Evolutionary conservation across 2,329 filamentous ascomycete species (phyloP).

Genomic region (Botryotinia calthae): DNA sequence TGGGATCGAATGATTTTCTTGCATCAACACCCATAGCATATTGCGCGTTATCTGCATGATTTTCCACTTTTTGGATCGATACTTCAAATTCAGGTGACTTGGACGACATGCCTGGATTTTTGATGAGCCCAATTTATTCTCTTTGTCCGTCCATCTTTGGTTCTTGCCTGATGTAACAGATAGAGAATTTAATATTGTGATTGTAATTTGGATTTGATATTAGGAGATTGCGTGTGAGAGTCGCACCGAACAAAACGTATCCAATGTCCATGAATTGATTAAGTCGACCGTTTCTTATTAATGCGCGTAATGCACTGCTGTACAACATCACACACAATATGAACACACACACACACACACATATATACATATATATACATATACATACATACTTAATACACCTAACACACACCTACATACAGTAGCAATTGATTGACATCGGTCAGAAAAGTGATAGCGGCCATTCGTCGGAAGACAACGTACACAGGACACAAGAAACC

Average conservation of each 20-base stretch:
- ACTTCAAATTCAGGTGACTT: not conserved
- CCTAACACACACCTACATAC: not conserved
- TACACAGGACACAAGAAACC: not conserved
- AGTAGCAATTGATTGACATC: not conserved
- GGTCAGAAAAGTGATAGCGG: not conserved
- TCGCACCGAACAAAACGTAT: not conserved
- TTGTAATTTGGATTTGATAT: not conserved
- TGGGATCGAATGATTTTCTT: not conserved
- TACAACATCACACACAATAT: not conserved
- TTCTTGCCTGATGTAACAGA: not conserved
- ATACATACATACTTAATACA: no score
- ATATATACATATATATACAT: not conserved
- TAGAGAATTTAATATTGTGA: not conserved
- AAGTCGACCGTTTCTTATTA: not conserved
- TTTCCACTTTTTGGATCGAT: constrained; percentile 1
- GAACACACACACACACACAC: not conserved
- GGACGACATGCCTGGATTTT: not conserved
- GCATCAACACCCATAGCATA: not conserved
- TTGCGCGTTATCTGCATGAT: not conserved
- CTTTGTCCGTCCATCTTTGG: not conserved
- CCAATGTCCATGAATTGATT: not conserved
- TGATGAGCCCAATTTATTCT: not conserved
- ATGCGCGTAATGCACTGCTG: not conserved
- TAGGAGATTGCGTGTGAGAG: no score
- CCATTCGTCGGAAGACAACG: not conserved